Base-by-base conservation (phyloP, 441 rosid species). In the Mallotus japonicus region DNA sequence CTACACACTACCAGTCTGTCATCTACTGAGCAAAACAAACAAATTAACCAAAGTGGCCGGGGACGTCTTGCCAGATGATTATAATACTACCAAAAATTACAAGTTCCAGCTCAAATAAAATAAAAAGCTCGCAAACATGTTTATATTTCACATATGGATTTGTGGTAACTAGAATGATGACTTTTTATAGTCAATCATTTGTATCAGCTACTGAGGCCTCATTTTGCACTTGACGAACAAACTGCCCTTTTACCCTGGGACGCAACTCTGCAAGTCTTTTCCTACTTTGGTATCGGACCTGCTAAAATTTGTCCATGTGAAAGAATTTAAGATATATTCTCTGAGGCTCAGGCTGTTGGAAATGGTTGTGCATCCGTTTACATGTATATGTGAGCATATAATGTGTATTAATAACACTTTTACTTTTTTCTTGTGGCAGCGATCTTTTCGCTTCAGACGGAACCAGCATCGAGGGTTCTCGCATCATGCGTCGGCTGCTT, bases 371-470 rank as follows among this genome's bases (percentile, higher is more conserved):
- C 20, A 24, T 63, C n/a, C 67, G 65, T 58, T 60, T 17, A 50
- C 51, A 2, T 6, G 5, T 4, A 13, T 50, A 13, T 15, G 12
- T 14, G 16, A 3, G 5, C 54, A 61, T 42, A 62, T 19, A 60
- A 58, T 19, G 13, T 19, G 74, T 19, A 20, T 3, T 44, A 42
- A 42, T 34, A 54, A 32, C 16, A 6, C 15, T 62, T 20, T 3
- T 86, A 92, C 97, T 92, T 89, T 92, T 78, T 90, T 89, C 80
- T 87, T 90, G 77, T 75, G 90, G 87, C 95, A 92, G 71, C 90
- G 80, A 66, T 87, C 87, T 80, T 92, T 92, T 59, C 89, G 86
- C 86, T 92, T 90, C 75, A 86, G 47, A 22, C 95, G 79, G 78
- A 92, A 92, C 79, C n/a, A n/a, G n/a, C n/a, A n/a, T n/a, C n/a